Conservation (phyloP, 805 yeast genomes). For the Wickerhamomyces silvicola region DNA sequence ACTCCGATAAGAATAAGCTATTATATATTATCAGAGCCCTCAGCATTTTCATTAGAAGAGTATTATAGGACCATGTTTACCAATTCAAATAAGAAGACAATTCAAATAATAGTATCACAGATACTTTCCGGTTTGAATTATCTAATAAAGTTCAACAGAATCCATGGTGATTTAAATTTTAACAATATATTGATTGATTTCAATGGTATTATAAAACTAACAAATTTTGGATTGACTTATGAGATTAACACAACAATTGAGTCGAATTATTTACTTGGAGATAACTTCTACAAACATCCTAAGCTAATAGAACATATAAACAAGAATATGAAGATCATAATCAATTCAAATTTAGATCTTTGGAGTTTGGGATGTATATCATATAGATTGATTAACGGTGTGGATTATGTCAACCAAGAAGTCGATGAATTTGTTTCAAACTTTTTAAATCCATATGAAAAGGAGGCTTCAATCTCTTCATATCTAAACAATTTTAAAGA, state of each 20-base stretch:
- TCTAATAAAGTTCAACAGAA: conserved; percentile 1
- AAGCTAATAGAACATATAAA: conserved; percentile 2
- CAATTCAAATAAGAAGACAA: background rate
- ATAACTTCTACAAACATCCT: conserved; percentile 4
- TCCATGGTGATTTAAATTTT: conserved; percentile 12
- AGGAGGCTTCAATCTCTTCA: no score
- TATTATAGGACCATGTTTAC: background rate
- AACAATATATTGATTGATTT: conserved; percentile 5
- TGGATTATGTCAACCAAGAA: background rate
- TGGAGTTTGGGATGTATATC: conserved; percentile 11
- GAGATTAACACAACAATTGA: background rate
- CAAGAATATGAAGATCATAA: background rate
- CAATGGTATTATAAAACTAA: conserved; percentile 7
- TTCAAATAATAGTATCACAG: background rate
- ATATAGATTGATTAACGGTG: conserved; percentile 2
- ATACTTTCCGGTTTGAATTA: conserved; percentile 5
- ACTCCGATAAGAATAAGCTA: conserved; percentile 4
- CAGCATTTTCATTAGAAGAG: conserved; percentile 3
- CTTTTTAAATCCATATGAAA: conserved; percentile 3
- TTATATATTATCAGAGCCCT: conserved; percentile 4
- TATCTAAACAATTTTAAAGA: no score
- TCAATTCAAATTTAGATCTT: conserved; percentile 2
- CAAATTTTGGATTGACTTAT: conserved; percentile 6
- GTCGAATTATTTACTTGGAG: background rate
- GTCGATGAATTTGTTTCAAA: background rate